A percentile compares a stretch with the other conserved stretches of the same genome.
Evolutionary conservation across 2,329 filamentous ascomycete genomes (phyloP).

Genomic region (Erysiphe neolycopersici): DNA sequence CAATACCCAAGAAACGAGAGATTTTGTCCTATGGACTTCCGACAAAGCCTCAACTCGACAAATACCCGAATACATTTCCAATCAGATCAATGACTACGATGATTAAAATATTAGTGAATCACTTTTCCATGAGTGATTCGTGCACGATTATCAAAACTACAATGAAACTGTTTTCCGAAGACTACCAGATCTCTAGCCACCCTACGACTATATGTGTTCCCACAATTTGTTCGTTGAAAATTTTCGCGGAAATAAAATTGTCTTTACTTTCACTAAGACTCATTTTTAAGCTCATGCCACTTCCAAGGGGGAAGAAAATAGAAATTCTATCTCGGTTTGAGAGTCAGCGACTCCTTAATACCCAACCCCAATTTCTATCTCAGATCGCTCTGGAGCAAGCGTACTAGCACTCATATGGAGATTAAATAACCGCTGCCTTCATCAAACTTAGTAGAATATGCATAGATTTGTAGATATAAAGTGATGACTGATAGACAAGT

Average conservation of each 20-base stretch:
- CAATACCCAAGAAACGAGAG: not conserved
- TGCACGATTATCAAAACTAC: not conserved
- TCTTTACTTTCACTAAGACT: not conserved
- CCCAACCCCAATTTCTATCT: not conserved
- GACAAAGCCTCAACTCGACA: not conserved
- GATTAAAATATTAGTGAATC: not conserved
- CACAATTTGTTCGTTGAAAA: not conserved
- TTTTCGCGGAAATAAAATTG: not conserved
- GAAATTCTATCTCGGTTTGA: not conserved
- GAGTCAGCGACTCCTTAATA: slow-evolving; percentile 8
- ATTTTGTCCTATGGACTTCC: not conserved
- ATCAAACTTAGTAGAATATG: not conserved
- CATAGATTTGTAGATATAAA: too few relatives aligned
- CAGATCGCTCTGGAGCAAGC: not conserved
- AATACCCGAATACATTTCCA: not conserved
- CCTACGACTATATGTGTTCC: not conserved
- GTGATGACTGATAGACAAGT: too few relatives aligned
- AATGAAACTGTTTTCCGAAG: not conserved
- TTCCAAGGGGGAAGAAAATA: not conserved
- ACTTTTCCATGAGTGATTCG: not conserved
- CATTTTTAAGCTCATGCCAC: not conserved
- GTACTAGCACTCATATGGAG: not conserved
- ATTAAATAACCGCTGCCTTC: not conserved
- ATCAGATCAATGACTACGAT: not conserved
- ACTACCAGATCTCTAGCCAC: not conserved